A percentile compares a stretch with the other conserved stretches of the same genome.
Conservation (phyloP, 805 yeast genomes). For the Teunomyces stri region DNA sequence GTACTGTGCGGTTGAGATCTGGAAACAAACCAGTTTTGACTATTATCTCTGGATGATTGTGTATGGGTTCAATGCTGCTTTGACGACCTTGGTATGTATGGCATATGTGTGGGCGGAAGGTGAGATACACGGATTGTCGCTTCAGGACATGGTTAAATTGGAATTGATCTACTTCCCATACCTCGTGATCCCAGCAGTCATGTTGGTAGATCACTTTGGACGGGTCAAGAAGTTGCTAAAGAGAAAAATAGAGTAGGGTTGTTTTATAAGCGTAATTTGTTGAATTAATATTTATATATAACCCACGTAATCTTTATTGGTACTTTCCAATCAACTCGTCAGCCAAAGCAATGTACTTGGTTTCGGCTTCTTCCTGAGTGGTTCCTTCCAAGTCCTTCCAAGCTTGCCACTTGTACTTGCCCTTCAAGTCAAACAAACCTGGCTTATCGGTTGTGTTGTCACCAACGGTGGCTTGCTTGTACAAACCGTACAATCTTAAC, state of each 20-base stretch:
- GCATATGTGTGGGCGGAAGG: conserved; percentile 42
- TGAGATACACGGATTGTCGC: conserved; percentile 36
- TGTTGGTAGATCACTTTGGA: conserved; percentile 46
- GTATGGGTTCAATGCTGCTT: conserved; percentile 81
- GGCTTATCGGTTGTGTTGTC: conserved; percentile 89
- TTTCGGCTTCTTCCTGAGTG: conserved; percentile 87
- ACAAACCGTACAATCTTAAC: conserved; percentile 83
- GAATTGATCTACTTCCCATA: conserved; percentile 67
- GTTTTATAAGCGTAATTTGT: background rate
- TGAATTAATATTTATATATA: background rate
- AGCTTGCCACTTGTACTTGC: conserved; percentile 96
- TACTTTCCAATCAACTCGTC: conserved; percentile 56
- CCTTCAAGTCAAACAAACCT: conserved; percentile 88
- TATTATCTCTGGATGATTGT: conserved; percentile 40
- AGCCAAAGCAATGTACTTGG: conserved; percentile 68
- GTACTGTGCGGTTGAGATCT: conserved; percentile 22
- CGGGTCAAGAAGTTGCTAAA: background rate
- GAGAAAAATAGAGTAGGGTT: conserved; percentile 1
- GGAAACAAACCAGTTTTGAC: conserved; percentile 6
- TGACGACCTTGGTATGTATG: conserved; percentile 76
- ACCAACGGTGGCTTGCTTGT: conserved; percentile 96
- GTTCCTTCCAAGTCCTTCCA: conserved; percentile 89
- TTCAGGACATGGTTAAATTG: conserved; percentile 41
- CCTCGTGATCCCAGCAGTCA: conserved; percentile 57
- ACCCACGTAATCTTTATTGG: conserved; percentile 14